Evolutionary conservation across 2,329 filamentous ascomycete genomes (phyloP).

Genomic region (Neofusicoccum parvum): DNA sequence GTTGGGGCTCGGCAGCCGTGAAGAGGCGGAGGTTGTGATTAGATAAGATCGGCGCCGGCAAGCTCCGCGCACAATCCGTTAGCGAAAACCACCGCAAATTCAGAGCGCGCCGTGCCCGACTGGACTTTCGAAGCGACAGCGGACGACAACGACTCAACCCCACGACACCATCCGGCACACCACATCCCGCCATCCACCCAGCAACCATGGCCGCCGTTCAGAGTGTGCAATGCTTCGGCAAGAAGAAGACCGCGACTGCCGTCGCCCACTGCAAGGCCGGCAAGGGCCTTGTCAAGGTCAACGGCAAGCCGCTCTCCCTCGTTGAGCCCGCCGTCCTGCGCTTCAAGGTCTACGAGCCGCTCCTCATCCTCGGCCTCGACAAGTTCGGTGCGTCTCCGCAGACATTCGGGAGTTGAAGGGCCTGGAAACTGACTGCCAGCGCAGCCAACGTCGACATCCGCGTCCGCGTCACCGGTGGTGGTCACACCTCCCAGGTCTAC

Average conservation of each 20-base stretch:
- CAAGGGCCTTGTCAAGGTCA: constrained; percentile 96
- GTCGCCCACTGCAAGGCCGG: constrained; percentile 92
- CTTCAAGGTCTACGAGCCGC: constrained; percentile 99
- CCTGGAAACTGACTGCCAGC: constrained; percentile 26
- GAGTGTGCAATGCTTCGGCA: constrained; percentile 91
- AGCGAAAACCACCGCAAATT: constrained; percentile 22
- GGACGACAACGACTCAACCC: constrained; percentile 15
- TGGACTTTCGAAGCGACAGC: constrained; percentile 20
- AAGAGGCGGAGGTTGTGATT: not conserved
- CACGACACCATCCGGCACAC: constrained; percentile 20
- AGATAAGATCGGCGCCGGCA: constrained; percentile 21
- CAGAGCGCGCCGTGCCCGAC: constrained; percentile 10
- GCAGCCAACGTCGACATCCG: constrained; percentile 88
- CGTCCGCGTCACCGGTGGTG: constrained; percentile 93
- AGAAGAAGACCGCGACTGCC: constrained; percentile 70
- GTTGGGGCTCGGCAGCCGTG: not conserved
- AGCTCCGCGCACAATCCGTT: constrained; percentile 21
- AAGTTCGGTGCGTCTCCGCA: constrained; percentile 70
- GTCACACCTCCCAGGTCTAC: constrained; percentile 96
- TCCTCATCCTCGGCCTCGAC: constrained; percentile 95
- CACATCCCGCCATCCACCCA: constrained; percentile 26
- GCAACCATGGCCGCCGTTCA: constrained; percentile 69
- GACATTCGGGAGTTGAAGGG: constrained; percentile 7
- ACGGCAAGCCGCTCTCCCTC: constrained; percentile 91
- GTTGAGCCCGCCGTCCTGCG: constrained; percentile 95